Evolutionary conservation across 2,329 filamentous ascomycete species (phyloP), one percentile per base, ranked within the genome.

Genomic region (Aspergillus amoenus): DNA sequence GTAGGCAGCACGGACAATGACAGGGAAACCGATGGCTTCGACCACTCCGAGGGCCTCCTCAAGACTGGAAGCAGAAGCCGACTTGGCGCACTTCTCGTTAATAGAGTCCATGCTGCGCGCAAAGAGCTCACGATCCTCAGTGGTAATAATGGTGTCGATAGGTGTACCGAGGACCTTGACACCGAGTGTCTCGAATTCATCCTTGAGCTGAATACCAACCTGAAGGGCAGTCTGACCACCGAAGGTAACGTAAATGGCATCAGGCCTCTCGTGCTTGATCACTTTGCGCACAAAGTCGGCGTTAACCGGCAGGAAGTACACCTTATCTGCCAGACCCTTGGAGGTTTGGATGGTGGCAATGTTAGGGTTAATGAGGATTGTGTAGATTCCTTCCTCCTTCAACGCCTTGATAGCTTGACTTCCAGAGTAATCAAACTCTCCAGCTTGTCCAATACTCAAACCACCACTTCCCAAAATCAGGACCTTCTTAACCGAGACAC

Each of bases 271-370:
- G 69, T 96, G 89, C 72, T 91, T 83, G 72, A 99, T 97, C 72
- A 99, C 93, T 79, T 97, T 97, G 72, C 93, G 90, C 43, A 99
- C 94, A 65, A 97, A 97, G 53, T 97, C 93, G 57, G 93, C 90
- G 60, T 93, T 97, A 72, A 99, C 94, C 1, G 94, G 94, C 43
- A 97, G 82, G 82, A 97, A 99, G 79, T 97, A 99, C 51, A 99
- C 94, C 81, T 97, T 97, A 77, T 99, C 94, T 13, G 94, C 94
- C 52, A 99, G 81, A 63, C 94, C 94, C 79, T 97, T 97, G 52
- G 94, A 97, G 4, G 94, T 99, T 76, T 99, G 94, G 61, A 97
- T 97, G 0, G 94, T 99, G 64, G 94, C 94, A 73, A 99, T 97
- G 74, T 99, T 99, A 57, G 94, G 94, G 79, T 99, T 99, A 83